phyloP scores from a whole-genome alignment of 331 rosid genomes.

The Acacia concinna region DNA sequence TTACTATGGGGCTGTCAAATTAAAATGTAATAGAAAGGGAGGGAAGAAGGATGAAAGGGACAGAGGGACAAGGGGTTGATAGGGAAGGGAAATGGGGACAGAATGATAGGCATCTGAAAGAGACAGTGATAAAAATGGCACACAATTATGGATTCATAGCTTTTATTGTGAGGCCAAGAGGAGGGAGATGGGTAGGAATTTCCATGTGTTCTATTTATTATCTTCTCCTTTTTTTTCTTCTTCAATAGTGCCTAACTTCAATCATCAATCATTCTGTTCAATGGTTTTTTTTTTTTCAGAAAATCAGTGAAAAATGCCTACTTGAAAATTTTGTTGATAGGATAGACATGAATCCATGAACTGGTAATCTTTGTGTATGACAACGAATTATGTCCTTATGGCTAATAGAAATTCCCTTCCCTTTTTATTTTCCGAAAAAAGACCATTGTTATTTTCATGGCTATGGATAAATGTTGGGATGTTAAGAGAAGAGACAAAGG shows the following conservation, averaged over 20 bases:
- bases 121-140: slow-evolving; percentile 44
- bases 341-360: too few relatives aligned
- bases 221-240: slow-evolving; percentile 24
- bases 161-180: slow-evolving; percentile 18
- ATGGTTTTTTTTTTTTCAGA: background rate
- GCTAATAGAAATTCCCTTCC: too few relatives aligned
- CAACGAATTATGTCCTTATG: too few relatives aligned
- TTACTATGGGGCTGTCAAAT: background rate
- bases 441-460: slow-evolving; percentile 16
- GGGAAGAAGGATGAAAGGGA: slow-evolving; percentile 11
- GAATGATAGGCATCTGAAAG: slow-evolving; percentile 43
- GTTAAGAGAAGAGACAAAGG: background rate
- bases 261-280: slow-evolving; percentile 10
- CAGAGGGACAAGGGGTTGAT: slow-evolving; percentile 15
- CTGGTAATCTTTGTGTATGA: too few relatives aligned
- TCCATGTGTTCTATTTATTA: slow-evolving; percentile 42
- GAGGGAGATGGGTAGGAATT: slow-evolving; percentile 33
- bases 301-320: too few relatives aligned
- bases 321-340: too few relatives aligned
- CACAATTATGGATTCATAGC: slow-evolving; percentile 27
- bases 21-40: background rate
- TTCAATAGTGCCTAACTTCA: slow-evolving; percentile 7
- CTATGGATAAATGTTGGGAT: background rate
- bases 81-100: slow-evolving; percentile 23
- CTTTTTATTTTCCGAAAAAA: background rate